A percentile compares a stretch with the other conserved stretches of the same genome.
These are phyloP conservation scores for Fusarium albidum DNA, from an alignment of 2,329 filamentous ascomycete species.

Conservation along the genomic window DNA sequence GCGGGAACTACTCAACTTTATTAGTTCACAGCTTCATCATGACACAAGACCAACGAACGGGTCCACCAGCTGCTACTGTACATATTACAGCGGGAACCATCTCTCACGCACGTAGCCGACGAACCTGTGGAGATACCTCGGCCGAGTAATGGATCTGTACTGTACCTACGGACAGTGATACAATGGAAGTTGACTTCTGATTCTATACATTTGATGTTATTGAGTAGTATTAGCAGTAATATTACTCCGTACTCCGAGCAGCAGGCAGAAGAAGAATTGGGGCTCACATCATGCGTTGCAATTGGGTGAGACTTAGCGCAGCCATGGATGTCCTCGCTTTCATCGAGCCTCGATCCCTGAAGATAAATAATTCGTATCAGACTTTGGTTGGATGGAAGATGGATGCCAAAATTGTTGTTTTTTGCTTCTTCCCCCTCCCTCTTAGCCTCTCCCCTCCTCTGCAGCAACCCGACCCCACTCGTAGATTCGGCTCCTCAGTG, in stretches of 20 bases:
- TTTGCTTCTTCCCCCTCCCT: conserved; percentile 6
- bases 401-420: conserved; percentile 4
- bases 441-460: background rate
- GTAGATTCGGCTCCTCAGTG: conserved; percentile 4
- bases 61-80: conserved; percentile 1
- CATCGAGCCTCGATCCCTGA: conserved; percentile 25
- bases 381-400: conserved; percentile 6
- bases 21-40: conserved; percentile 11
- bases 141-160: no score
- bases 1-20: conserved; percentile 21
- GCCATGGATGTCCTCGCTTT: conserved; percentile 9
- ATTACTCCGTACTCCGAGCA: no score
- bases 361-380: conserved; percentile 6
- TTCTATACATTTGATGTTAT: conserved; percentile 5
- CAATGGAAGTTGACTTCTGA: background rate
- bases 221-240: conserved; percentile 1
- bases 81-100: conserved; percentile 15
- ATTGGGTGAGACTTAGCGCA: conserved; percentile 27
- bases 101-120: conserved; percentile 28
- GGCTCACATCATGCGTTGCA: conserved; percentile 33
- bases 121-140: conserved; percentile 31
- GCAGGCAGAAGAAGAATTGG: conserved; percentile 6
- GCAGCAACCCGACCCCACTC: conserved; percentile 2
- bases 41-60: background rate
- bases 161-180: no score